Conservation (phyloP, 2,329 filamentous ascomycete genomes). For the Fusarium anthophilum region DNA sequence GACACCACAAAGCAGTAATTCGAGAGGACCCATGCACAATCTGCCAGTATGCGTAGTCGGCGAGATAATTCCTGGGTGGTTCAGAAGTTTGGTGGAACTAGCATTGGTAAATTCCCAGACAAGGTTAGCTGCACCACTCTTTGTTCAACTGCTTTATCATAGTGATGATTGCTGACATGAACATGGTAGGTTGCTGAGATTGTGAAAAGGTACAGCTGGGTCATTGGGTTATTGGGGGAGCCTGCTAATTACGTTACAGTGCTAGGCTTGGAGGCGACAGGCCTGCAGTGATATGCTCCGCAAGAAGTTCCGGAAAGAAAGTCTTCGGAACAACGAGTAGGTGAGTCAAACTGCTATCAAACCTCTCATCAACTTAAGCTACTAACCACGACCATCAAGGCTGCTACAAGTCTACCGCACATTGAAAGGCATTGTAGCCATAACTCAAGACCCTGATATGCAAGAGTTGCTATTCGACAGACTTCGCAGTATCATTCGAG, state of each 20-base stretch:
- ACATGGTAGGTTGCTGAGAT: not conserved
- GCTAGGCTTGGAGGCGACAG: not conserved
- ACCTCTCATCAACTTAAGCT: not conserved
- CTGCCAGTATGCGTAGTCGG: not conserved
- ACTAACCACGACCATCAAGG: not conserved
- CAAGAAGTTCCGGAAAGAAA: not conserved
- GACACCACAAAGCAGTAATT: too few species aligned
- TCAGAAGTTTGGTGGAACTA: not conserved
- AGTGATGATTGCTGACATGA: not conserved
- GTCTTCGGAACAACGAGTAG: not conserved
- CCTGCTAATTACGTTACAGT: not conserved
- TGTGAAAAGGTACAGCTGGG: not conserved
- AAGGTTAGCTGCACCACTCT: not conserved
- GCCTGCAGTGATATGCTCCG: not conserved
- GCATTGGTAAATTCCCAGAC: not conserved
- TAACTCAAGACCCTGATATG: not conserved
- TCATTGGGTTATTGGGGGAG: accelerated
- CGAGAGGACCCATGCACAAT: too few species aligned
- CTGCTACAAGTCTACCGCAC: not conserved
- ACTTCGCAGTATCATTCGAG: not conserved
- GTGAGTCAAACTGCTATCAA: not conserved
- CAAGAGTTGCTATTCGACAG: not conserved
- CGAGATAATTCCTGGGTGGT: not conserved
- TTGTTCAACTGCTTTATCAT: not conserved
- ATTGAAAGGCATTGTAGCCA: not conserved